Percentiles rank a stretch among this genome's conserved stretches.
phyloP scores from a whole-genome alignment of 2,329 filamentous ascomycete genomes.

The Penicillium sp. region DNA sequence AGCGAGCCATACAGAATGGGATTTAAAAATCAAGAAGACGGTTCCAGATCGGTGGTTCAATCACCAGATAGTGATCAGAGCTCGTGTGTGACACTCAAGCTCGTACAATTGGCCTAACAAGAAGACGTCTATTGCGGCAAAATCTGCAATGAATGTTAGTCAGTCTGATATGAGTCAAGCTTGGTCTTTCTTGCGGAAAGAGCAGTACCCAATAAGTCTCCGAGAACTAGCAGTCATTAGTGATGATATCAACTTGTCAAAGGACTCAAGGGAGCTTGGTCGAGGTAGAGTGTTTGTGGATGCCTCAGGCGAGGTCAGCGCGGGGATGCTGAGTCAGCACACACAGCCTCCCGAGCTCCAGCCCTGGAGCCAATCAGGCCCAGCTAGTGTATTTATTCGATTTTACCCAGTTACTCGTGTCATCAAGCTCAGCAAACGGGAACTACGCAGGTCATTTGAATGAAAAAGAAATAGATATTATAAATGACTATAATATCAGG shows the following conservation, averaged over 20 bases:
- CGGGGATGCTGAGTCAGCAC: slow-evolving; percentile 14
- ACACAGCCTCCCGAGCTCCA: too few relatives aligned
- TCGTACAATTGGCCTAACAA: neutral
- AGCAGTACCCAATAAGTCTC: neutral
- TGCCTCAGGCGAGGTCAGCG: slow-evolving; percentile 1
- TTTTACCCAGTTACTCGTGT: neutral
- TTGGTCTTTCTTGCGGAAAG: neutral
- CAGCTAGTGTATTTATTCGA: neutral
- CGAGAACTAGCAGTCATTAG: neutral
- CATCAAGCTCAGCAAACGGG: neutral
- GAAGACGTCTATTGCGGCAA: too few relatives aligned
- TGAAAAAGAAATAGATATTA: slow-evolving; percentile 8
- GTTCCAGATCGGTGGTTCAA: neutral
- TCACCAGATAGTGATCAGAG: neutral
- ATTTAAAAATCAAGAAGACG: neutral
- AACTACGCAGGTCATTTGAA: neutral
- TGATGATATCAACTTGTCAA: neutral
- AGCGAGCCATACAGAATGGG: too few relatives aligned
- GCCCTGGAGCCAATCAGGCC: too few relatives aligned
- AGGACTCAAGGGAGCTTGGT: neutral
- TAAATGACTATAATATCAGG: slow-evolving; percentile 18
- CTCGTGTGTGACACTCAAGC: neutral
- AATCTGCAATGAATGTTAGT: neutral
- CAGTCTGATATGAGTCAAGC: neutral
- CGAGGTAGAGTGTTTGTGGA: neutral